Evolutionary conservation across 108 stramenopile genomes (phyloP).

Genomic region (Nitzschia sp.): DNA sequence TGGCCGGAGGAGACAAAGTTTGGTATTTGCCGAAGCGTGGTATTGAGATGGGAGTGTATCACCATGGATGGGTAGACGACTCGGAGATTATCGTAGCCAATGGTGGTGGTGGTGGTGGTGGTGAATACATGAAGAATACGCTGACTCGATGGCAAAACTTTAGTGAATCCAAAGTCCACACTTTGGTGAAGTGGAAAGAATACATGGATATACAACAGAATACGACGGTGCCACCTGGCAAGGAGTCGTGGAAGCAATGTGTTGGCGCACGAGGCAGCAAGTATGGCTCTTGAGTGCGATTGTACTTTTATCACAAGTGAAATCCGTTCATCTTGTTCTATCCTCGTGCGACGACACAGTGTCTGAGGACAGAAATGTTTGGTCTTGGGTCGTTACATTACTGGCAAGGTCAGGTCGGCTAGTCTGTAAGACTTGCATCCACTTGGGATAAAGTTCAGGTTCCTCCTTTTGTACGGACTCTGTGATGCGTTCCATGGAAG

Average conservation of each 20-base stretch:
- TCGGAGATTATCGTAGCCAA: not conserved
- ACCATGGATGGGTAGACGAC: constrained; percentile 24
- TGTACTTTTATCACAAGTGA: not conserved
- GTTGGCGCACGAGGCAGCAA: not conserved
- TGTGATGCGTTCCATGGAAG: constrained; percentile 53
- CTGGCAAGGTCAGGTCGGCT: not conserved
- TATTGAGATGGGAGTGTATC: constrained; percentile 17
- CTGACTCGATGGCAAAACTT: constrained; percentile 2
- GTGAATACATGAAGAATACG: not conserved
- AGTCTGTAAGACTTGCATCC: constrained; percentile 9
- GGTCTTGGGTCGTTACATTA: not conserved
- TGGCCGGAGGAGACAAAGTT: constrained; percentile 11
- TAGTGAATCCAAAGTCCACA: not conserved
- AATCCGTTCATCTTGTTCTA: not conserved
- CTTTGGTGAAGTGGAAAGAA: not conserved
- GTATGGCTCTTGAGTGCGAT: not conserved
- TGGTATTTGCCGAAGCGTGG: constrained; percentile 17
- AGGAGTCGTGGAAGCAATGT: not conserved
- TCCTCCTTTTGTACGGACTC: constrained; percentile 54
- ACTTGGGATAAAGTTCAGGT: constrained; percentile 42
- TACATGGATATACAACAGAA: not conserved
- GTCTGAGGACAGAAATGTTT: not conserved
- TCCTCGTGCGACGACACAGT: not conserved
- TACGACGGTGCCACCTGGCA: not conserved
- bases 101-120: not conserved